A percentile compares a stretch with the other conserved stretches of the same genome.
Evolutionary conservation across 208 protist genomes (phyloP).

Genomic region (Wallacemonas sp.): DNA sequence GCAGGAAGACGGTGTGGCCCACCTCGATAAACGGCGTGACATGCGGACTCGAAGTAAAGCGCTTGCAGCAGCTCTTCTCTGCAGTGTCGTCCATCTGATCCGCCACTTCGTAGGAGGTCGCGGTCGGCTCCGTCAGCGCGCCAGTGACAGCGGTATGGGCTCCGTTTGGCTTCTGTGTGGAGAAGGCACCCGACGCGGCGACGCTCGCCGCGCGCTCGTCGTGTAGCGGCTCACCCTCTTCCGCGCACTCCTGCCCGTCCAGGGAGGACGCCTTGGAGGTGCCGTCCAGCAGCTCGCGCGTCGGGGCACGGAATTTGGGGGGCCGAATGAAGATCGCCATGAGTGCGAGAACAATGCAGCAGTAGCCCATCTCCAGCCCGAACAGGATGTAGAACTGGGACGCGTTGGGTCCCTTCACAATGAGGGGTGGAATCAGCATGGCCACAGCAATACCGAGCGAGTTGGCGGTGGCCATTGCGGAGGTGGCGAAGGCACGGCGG

Average conservation of each 20-base stretch:
- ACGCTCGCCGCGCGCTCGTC: constrained; percentile 3
- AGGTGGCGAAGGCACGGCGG: constrained; percentile 64
- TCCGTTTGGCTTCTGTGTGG: background rate
- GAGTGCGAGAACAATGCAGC: constrained; percentile 37
- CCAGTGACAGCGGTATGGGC: background rate
- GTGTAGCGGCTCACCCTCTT: background rate
- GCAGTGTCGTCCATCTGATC: background rate
- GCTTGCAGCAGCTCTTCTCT: constrained; percentile 4
- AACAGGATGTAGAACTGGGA: constrained; percentile 63
- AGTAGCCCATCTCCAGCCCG: constrained; percentile 44
- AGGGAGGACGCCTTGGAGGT: background rate
- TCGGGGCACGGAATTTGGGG: constrained; percentile 35
- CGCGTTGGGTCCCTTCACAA: constrained; percentile 37
- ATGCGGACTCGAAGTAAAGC: constrained; percentile 15
- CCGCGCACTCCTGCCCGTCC: background rate
- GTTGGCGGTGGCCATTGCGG: constrained; percentile 63
- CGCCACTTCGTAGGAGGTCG: constrained; percentile 3
- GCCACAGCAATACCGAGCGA: constrained; percentile 67
- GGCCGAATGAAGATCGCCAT: constrained; percentile 40
- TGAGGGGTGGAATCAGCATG: constrained; percentile 49
- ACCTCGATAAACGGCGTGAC: constrained; percentile 41
- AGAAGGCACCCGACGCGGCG: background rate
- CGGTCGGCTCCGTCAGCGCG: constrained; percentile 4
- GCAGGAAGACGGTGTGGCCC: constrained; percentile 29
- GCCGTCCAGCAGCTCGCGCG: constrained; percentile 13